These are phyloP conservation scores for Amanita phalloides DNA, from an alignment of 768 basidiomycete genomes.

Conservation along the genomic window DNA sequence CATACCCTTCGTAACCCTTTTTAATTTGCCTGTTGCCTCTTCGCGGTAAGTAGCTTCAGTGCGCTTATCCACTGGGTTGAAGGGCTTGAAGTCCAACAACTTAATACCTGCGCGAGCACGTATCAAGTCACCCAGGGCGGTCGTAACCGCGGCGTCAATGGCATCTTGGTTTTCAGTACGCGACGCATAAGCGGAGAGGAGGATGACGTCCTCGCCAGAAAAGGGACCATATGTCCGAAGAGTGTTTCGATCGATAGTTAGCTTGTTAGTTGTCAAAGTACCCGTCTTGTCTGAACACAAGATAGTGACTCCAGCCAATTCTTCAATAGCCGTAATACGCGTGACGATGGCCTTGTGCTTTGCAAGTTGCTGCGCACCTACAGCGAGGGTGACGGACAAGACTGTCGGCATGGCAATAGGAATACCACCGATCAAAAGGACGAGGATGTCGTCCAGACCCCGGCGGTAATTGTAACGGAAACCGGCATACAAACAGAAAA, in stretches of 20 bases:
- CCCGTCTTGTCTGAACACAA: slow-evolving; percentile 99
- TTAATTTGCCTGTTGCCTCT: slow-evolving; percentile 88
- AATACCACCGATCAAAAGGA: slow-evolving; percentile 98
- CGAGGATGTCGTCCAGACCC: slow-evolving; percentile 95
- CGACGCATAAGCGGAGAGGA: slow-evolving; percentile 91
- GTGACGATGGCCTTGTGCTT: slow-evolving; percentile 99
- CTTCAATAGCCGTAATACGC: slow-evolving; percentile 98
- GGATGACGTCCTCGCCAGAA: slow-evolving; percentile 83
- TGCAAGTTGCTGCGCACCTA: slow-evolving; percentile 97
- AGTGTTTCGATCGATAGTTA: slow-evolving; percentile 90
- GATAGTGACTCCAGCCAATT: slow-evolving; percentile 96
- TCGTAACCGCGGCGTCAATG: slow-evolving; percentile 82
- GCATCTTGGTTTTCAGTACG: slow-evolving; percentile 99
- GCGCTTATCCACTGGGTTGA: slow-evolving; percentile 99
- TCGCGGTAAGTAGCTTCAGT: slow-evolving; percentile 98
- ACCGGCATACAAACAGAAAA: slow-evolving; percentile 85
- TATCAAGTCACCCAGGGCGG: slow-evolving; percentile 58
- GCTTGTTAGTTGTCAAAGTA: slow-evolving; percentile 98
- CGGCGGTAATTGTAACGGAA: slow-evolving; percentile 88
- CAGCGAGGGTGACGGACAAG: slow-evolving; percentile 94
- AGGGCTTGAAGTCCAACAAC: slow-evolving; percentile 97
- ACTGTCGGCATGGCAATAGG: slow-evolving; percentile 99
- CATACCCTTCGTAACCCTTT: slow-evolving; percentile 99
- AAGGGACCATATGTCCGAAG: slow-evolving; percentile 87
- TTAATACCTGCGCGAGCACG: slow-evolving; percentile 89